These are phyloP conservation scores for Tuber indicum DNA, from an alignment of 495 filamentous ascomycete genomes.

Conservation along the genomic window DNA sequence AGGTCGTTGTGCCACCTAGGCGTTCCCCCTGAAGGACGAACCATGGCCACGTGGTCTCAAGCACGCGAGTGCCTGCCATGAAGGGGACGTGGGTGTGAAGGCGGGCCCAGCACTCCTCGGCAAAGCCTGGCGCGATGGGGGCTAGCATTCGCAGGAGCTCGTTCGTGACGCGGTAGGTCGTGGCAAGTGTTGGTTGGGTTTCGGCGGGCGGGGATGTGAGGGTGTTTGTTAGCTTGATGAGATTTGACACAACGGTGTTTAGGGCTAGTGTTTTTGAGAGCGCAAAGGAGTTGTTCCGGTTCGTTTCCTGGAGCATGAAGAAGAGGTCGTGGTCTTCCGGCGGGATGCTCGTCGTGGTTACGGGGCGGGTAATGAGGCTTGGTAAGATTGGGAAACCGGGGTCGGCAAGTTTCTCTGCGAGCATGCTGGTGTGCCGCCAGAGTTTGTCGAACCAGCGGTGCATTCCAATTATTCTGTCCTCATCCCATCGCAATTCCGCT, in stretches of 20 bases:
- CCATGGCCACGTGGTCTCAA: slow-evolving; percentile 30
- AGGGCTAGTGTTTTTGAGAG: slow-evolving; percentile 49
- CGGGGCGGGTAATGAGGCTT: neutral
- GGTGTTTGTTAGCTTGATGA: slow-evolving; percentile 70
- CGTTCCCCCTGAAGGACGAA: slow-evolving; percentile 18
- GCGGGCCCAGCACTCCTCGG: slow-evolving; percentile 71
- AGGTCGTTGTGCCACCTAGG: slow-evolving; percentile 30
- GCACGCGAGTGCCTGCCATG: slow-evolving; percentile 12
- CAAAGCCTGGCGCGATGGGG: slow-evolving; percentile 68
- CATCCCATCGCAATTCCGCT: slow-evolving; percentile 83
- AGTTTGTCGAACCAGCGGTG: slow-evolving; percentile 66
- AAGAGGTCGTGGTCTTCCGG: slow-evolving; percentile 6
- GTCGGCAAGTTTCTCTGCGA: slow-evolving; percentile 10
- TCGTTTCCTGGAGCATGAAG: slow-evolving; percentile 1
- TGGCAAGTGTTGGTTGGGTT: slow-evolving; percentile 44
- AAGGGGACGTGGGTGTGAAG: slow-evolving; percentile 44
- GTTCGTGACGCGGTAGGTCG: slow-evolving; percentile 40
- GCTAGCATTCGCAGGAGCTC: slow-evolving; percentile 63
- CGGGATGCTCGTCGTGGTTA: slow-evolving; percentile 10
- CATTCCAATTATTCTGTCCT: slow-evolving; percentile 70
- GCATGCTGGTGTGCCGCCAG: slow-evolving; percentile 12
- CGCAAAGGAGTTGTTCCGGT: neutral
- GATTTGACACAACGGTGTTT: slow-evolving; percentile 74
- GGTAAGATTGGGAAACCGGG: slow-evolving; percentile 19
- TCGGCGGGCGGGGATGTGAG: slow-evolving; percentile 46